Base-by-base conservation (phyloP, 306 rosid species). In the Cucumis sativus region DNA sequence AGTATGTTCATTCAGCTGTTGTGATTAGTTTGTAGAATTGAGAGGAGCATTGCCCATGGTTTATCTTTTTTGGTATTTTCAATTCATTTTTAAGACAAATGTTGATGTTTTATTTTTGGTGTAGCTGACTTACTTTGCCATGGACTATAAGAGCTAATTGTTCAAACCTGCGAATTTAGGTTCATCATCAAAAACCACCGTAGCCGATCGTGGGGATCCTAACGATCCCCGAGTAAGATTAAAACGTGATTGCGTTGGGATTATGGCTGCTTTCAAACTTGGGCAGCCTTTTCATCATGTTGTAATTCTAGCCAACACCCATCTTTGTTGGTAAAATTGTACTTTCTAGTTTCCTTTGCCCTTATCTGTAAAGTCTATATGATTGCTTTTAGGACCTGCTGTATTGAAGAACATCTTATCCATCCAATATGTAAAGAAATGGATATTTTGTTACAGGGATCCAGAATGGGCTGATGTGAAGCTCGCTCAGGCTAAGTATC, bases 161-260 rank as follows among this genome's bases (percentile, higher is more conserved):
- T 75, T 23, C 12, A 28, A 51, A 79, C 73, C 28, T 51, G 47
- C 63, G 67, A 59, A 74, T 88, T 82, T 81, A 84, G 87, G 76
- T 86, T 73, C 80, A 84, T 85, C 78, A 74, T 76, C 82, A 78
- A 76, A 88, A 75, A 74, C 60, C 6, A 76, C 75, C 8, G 8
- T 76, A 23, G 81, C 77, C 43, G 95, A 88, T 72, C 84, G 47
- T 62, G 93, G 89, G 77, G 95, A 91, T 88, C 91, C 89, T 11
- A 84, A 88, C 77, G 97, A 94, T 86, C 95, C 95, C 61, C 21
- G 83, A 61, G 89, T 92, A 76, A 90, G 98, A 82, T 84, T 94
- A 58, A 89, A 90, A 80, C 97, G 96, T 63, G 95, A 92, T 76
- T 95, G 97, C 82, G 96, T 95, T 77, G 96, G 95, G 81, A 88